Conservation (phyloP, 495 filamentous ascomycete species). For the Xylaria venustula region DNA sequence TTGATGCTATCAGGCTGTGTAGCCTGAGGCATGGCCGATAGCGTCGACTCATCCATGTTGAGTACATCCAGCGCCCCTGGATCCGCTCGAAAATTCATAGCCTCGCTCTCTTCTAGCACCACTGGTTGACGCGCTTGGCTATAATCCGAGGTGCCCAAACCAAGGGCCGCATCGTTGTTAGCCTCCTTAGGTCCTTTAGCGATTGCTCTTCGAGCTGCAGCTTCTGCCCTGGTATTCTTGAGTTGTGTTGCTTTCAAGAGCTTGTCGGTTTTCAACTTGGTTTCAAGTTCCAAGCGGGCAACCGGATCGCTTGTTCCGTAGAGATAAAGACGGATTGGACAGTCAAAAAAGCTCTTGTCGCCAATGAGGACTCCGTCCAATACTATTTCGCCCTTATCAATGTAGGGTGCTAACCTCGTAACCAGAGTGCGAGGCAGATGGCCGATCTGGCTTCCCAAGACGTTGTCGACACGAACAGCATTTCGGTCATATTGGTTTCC, state of each 20-base stretch:
- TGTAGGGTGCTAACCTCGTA: conserved; percentile 68
- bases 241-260: conserved; percentile 47
- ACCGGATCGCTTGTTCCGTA: conserved; percentile 62
- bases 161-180: conserved; percentile 27
- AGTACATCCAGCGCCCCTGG: conserved; percentile 66
- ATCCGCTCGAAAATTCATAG: conserved; percentile 54
- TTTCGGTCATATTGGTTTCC: conserved; percentile 72
- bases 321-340: conserved; percentile 65
- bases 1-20: conserved; percentile 60
- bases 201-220: conserved; percentile 40
- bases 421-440: conserved; percentile 69
- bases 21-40: conserved; percentile 73
- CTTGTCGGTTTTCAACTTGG: conserved; percentile 60
- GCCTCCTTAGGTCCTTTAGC: conserved; percentile 32
- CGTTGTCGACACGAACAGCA: conserved; percentile 78
- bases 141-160: conserved; percentile 23
- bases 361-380: conserved; percentile 70
- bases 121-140: conserved; percentile 16
- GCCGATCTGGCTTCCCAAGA: conserved; percentile 75
- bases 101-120: conserved; percentile 64
- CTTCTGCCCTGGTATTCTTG: conserved; percentile 50
- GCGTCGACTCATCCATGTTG: conserved; percentile 67
- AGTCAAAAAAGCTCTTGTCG: conserved; percentile 61
- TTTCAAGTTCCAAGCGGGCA: conserved; percentile 51
- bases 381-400: conserved; percentile 51